Base-by-base conservation (phyloP, 2,329 filamentous ascomycete genomes). In the Graphilbum sp. region DNA sequence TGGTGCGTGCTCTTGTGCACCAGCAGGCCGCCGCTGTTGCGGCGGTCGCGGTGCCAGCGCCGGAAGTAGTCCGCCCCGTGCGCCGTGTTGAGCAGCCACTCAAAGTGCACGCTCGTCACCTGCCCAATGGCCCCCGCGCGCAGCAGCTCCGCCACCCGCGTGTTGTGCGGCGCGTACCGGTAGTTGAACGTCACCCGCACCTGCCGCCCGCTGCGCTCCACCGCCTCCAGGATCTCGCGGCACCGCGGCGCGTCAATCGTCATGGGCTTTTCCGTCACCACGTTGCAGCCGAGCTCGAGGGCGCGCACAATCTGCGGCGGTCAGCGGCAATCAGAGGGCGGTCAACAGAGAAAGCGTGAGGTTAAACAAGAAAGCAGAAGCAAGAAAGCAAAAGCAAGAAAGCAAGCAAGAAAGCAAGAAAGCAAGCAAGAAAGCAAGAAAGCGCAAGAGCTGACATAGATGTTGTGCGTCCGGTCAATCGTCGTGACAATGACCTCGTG, bases 1-100 rank as follows among this genome's bases (percentile, higher is more conserved):
- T 67, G 64, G 35, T 67, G 64, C 5, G 61, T 67, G 2, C 62
- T 63, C 43, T 67, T 67, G 48, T 67, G 63, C 33, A 67, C 60
- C 4, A 64, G 52, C 15, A 67, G 48, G 0, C 63, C 63, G 10
- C 64, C 63, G 18, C 58, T 61, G 46, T 65, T 67, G 17, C 55
- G 51, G 49, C 63, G 64, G 39, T 66, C 59, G 16, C 63, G 59
- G 42, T 67, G 63, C 64, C 64, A 67, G 19, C 64, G 61, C 5
- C 64, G 60, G 46, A 66, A 64, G 44, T 63, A 66, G 45, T 67
- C 64, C 0, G 62, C 60, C 0, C 63, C 63, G 42, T 67, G 64
- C 17, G 57, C 56, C 5, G 60, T 64, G 43, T 67, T 63, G 25
- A 67, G 56, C 44, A 66, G 54, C 64, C 64, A 67, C 44, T 67